Percentiles rank a stretch among this genome's conserved stretches.
phyloP scores from a whole-genome alignment of 306 rosid genomes.

The Vigna mungo region DNA sequence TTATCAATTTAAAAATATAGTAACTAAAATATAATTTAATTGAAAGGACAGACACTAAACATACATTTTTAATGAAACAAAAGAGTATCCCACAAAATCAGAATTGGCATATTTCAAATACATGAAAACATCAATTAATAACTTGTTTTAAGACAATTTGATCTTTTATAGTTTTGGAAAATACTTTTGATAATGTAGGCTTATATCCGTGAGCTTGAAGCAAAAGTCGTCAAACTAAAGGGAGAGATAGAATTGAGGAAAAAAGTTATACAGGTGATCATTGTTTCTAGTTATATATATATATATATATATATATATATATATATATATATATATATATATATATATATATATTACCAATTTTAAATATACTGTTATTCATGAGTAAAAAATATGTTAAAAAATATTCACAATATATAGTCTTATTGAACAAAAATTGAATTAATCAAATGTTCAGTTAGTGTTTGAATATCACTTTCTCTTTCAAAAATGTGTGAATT shows the following conservation, averaged over 20 bases:
- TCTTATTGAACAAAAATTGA: not conserved
- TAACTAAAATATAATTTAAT: too few relatives aligned
- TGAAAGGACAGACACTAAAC: too few relatives aligned
- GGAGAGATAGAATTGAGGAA: constrained; percentile 12
- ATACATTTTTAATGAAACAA: too few relatives aligned
- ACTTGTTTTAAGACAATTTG: too few relatives aligned
- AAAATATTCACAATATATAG: not conserved
- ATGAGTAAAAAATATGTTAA: not conserved
- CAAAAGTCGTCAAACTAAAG: not conserved
- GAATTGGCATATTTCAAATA: too few relatives aligned
- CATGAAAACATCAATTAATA: too few relatives aligned
- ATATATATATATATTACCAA: not conserved
- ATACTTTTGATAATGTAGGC: constrained; percentile 22
- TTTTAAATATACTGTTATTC: not conserved
- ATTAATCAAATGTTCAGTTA: not conserved
- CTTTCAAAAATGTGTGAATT: not conserved
- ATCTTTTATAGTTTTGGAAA: too few relatives aligned
- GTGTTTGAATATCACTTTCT: not conserved
- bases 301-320: not conserved
- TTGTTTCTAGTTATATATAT: not conserved
- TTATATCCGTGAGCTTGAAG: constrained; percentile 37
- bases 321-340: not conserved
- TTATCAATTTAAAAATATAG: too few relatives aligned
- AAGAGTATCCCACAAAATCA: too few relatives aligned
- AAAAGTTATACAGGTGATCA: constrained; percentile 19